Conservation (phyloP, 2,329 filamentous ascomycete genomes). For the Calonectria fujianensis region DNA sequence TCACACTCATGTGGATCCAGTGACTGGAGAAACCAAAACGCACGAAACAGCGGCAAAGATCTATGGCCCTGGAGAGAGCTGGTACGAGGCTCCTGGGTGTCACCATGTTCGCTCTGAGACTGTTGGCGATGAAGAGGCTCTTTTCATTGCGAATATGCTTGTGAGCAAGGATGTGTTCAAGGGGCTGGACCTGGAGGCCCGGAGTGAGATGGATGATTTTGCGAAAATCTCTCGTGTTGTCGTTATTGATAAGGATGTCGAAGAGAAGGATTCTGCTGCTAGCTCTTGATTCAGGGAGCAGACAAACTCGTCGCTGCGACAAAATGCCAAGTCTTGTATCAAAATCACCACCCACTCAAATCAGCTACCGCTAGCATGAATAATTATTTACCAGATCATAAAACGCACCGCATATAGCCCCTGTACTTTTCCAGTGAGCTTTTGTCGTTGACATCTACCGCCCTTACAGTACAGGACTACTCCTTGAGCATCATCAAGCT, state of each 20-base stretch:
- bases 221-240: conserved; percentile 40
- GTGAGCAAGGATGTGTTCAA: conserved; percentile 41
- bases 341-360: not conserved
- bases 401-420: too few relatives aligned
- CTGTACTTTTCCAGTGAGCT: too few relatives aligned
- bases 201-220: conserved; percentile 34
- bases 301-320: not conserved
- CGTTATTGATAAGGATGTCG: conserved; percentile 44
- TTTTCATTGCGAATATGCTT: conserved; percentile 43
- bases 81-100: conserved; percentile 47
- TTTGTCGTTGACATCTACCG: too few relatives aligned
- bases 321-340: not conserved
- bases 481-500: too few relatives aligned
- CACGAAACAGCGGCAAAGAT: conserved; percentile 43
- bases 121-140: conserved; percentile 40
- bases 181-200: conserved; percentile 35
- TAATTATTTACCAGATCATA: not conserved
- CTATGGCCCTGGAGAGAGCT: conserved; percentile 45
- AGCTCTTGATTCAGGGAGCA: not conserved
- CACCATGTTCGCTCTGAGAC: conserved; percentile 47
- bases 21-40: conserved; percentile 27
- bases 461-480: too few relatives aligned
- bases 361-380: not conserved
- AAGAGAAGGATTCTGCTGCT: conserved; percentile 27
- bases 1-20: conserved; percentile 36